Evolutionary conservation across 1,284 basidiomycete species (phyloP), one percentile per base, ranked within the genome.

Genomic region (Pascua guehoae): DNA sequence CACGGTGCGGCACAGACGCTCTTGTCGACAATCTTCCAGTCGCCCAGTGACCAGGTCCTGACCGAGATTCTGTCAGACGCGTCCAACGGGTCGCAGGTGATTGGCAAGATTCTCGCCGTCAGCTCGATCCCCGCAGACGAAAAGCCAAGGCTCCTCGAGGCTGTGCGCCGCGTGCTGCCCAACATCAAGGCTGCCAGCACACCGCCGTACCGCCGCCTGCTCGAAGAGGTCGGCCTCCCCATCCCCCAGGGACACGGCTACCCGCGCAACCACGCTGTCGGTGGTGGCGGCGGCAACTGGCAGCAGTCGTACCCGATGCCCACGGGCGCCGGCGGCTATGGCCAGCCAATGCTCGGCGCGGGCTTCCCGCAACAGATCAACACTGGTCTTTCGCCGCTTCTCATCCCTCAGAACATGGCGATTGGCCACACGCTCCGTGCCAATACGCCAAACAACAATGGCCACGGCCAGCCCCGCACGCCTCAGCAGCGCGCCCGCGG

Each of bases 1-100:
- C 86, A 87, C 0, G 84, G 87, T 45, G 93, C 91, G 12, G 83
- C 80, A 55, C 85, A 88, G 67, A 86, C 66, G 9, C 66, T 94
- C 51, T 86, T 92, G 50, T 86, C 89, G 54, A 87, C 89, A 2
- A 78, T 95, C 65, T 94, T 94, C 81, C 84, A 84, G 40, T 94
- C 91, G 1, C 85, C 86, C 2, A 84, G 85, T 15, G 90, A 95
- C 70, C 87, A 90, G 67, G 88, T 94, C 43, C 81, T 98, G 46
- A 92, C 90, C 15, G 94, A 98, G 71, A 88, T 98, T 43, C 81
- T 98, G 59, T 87, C 87, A 50, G 93, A 96, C 74, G 92, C 96
- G 78, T 89, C 94, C 57, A 97, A 98, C 72, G 95, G 95, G 16
- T 88, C 91, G 50, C 88, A 92, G 38, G 90, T 96, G 44, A 87